Percentiles rank a stretch among this genome's conserved stretches.
These are phyloP conservation scores for Linnemannia schmuckeri DNA, from an alignment of 192 early-diverging fungal genomes.

Conservation along the genomic window DNA sequence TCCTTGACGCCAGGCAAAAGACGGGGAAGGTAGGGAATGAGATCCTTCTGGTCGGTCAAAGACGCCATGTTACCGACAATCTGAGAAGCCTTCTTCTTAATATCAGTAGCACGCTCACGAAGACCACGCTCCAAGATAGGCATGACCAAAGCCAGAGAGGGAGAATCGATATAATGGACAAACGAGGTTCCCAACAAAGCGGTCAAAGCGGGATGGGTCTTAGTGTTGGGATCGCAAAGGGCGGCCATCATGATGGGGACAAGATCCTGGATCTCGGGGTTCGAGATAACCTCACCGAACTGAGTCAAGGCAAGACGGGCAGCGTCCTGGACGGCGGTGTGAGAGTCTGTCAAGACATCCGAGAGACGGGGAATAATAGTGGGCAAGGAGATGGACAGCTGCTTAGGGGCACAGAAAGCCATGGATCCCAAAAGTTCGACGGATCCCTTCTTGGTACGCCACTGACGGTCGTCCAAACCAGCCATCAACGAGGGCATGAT, in stretches of 20 bases:
- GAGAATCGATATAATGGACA: conserved; percentile 98
- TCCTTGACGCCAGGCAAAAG: conserved; percentile 91
- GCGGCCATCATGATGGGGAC: conserved; percentile 90
- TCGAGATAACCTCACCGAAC: conserved; percentile 97
- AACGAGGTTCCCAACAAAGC: conserved; percentile 95
- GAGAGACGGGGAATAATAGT: conserved; percentile 92
- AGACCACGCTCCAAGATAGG: conserved; percentile 95
- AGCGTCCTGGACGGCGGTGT: conserved; percentile 89
- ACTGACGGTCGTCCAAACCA: conserved; percentile 91
- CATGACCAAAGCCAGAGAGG: conserved; percentile 94
- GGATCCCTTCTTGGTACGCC: conserved; percentile 97
- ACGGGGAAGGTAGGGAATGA: conserved; percentile 87
- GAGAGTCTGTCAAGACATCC: conserved; percentile 94
- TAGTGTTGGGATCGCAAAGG: conserved; percentile 88
- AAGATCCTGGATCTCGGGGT: conserved; percentile 95
- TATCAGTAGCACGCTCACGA: conserved; percentile 87
- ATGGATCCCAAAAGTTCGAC: conserved; percentile 95
- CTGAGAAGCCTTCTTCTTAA: conserved; percentile 96
- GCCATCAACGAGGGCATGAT: conserved; percentile 90
- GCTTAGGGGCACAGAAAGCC: conserved; percentile 97
- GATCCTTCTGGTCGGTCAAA: conserved; percentile 91
- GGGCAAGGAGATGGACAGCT: conserved; percentile 91
- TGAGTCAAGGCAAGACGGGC: conserved; percentile 85
- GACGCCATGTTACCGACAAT: conserved; percentile 99
- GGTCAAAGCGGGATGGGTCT: conserved; percentile 85